A percentile compares a stretch with the other conserved stretches of the same genome.
These are phyloP conservation scores for Aspergillus texensis DNA, from an alignment of 2,329 filamentous ascomycete genomes.

Conservation along the genomic window DNA sequence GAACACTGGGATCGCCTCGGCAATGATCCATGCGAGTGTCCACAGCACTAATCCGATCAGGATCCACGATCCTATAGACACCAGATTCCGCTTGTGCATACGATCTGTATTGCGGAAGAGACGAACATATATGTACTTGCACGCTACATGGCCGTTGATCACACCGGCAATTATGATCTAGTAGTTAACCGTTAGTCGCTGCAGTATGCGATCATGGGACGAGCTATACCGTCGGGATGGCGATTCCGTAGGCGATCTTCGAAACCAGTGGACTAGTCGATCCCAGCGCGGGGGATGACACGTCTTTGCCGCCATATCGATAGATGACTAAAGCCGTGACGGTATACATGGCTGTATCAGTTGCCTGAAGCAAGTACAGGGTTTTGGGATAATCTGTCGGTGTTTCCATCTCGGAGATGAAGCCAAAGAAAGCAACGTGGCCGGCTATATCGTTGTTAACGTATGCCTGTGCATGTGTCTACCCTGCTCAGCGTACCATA, in stretches of 20 bases:
- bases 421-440: slow-evolving; percentile 49
- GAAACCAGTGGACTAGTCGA: slow-evolving; percentile 57
- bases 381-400: slow-evolving; percentile 62
- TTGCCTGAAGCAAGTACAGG: slow-evolving; percentile 59
- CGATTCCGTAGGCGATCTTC: slow-evolving; percentile 68
- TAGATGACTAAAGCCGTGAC: slow-evolving; percentile 68
- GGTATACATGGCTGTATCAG: slow-evolving; percentile 63
- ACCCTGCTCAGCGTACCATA: slow-evolving; percentile 53
- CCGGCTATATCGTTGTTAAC: slow-evolving; percentile 45
- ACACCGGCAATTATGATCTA: slow-evolving; percentile 67
- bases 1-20: slow-evolving; percentile 68
- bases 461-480: slow-evolving; percentile 43
- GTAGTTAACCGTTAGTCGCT: background rate
- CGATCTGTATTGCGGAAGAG: slow-evolving; percentile 61
- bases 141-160: slow-evolving; percentile 66
- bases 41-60: slow-evolving; percentile 58
- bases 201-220: background rate
- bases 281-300: slow-evolving; percentile 65
- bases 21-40: slow-evolving; percentile 64
- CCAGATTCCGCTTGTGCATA: slow-evolving; percentile 49
- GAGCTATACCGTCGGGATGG: slow-evolving; percentile 50
- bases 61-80: slow-evolving; percentile 59
- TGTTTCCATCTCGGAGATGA: slow-evolving; percentile 63
- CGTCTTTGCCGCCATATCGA: slow-evolving; percentile 60
- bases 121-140: slow-evolving; percentile 66